Conservation (phyloP, 2,329 filamentous ascomycete species). For the Pyrenophora tritici-repentis region DNA sequence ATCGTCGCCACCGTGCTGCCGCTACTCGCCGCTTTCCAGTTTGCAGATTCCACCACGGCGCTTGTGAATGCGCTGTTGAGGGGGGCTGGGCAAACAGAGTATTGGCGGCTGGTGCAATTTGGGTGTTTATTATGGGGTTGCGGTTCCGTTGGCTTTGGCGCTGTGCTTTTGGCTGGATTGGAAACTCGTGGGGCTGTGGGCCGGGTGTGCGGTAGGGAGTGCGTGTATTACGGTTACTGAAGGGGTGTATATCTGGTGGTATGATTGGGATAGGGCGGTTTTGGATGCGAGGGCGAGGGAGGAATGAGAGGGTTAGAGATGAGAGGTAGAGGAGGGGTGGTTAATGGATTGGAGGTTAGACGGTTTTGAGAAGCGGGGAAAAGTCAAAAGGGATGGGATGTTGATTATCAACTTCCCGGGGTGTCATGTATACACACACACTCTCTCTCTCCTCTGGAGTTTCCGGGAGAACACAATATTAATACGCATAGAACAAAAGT, state of each 20-base stretch:
- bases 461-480: too few species aligned
- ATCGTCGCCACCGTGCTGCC: slow-evolving; percentile 44
- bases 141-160: slow-evolving; percentile 44
- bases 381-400: too few species aligned
- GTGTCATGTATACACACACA: too few species aligned
- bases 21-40: slow-evolving; percentile 45
- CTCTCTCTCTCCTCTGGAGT: too few species aligned
- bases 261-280: slow-evolving; percentile 39
- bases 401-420: too few species aligned
- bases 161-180: slow-evolving; percentile 45
- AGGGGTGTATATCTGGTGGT: slow-evolving; percentile 37
- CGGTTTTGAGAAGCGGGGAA: too few species aligned
- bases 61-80: slow-evolving; percentile 46
- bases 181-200: slow-evolving; percentile 46
- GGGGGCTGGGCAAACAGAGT: slow-evolving; percentile 44
- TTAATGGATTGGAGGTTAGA: too few species aligned
- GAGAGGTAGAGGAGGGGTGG: too few species aligned
- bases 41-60: slow-evolving; percentile 46
- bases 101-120: slow-evolving; percentile 49
- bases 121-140: slow-evolving; percentile 47
- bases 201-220: slow-evolving; percentile 43
- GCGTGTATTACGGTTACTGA: slow-evolving; percentile 43
- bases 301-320: slow-evolving; percentile 15
- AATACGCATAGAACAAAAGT: too few species aligned
- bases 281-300: slow-evolving; percentile 38